phyloP scores from a whole-genome alignment of 345 rosid genomes.

The Populus nigra region DNA sequence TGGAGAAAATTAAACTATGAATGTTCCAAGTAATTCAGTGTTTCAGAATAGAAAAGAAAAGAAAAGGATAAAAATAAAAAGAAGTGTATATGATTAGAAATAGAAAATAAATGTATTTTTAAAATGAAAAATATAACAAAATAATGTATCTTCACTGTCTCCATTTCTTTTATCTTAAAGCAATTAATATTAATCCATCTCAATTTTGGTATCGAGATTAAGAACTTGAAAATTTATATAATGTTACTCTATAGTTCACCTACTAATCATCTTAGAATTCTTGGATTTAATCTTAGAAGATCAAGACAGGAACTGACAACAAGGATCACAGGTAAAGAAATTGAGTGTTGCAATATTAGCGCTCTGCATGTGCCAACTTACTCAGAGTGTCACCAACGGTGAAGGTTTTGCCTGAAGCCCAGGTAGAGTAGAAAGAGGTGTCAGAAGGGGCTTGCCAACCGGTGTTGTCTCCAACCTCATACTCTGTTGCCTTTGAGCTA shows the following conservation, averaged over 20 bases:
- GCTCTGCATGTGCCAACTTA: background rate
- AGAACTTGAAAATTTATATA: no score
- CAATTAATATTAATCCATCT: no score
- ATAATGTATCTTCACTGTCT: no score
- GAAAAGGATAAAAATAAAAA: no score
- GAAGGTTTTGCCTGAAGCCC: slow-evolving; percentile 14
- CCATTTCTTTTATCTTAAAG: no score
- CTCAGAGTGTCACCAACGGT: slow-evolving; percentile 9
- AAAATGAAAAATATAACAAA: no score
- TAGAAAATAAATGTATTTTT: no score
- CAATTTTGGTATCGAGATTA: background rate
- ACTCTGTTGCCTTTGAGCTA: slow-evolving; percentile 14
- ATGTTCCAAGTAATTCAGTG: background rate
- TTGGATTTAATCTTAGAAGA: background rate
- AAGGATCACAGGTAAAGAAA: background rate
- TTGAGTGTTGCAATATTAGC: background rate
- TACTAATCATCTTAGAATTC: background rate
- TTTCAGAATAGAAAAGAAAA: no score
- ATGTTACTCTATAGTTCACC: no score
- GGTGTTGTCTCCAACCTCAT: slow-evolving; percentile 34
- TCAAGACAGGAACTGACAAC: background rate
- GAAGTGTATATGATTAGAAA: no score
- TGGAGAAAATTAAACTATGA: background rate
- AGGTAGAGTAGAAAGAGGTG: slow-evolving; percentile 5
- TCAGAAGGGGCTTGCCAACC: slow-evolving; percentile 32